Base-by-base conservation (phyloP, 2,329 filamentous ascomycete genomes). In the Xylaria sp. region DNA sequence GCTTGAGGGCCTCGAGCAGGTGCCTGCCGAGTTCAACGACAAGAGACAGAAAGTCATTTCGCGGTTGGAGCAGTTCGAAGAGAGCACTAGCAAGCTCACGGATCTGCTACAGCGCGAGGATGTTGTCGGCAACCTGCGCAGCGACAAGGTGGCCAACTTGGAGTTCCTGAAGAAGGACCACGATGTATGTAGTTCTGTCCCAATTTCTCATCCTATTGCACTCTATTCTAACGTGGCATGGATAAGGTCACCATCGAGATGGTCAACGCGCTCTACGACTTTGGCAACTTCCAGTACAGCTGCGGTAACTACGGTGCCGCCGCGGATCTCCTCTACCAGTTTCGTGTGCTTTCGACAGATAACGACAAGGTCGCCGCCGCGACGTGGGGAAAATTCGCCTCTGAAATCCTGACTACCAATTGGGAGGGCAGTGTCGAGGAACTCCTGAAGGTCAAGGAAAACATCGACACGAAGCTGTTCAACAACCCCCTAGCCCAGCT, bases 71-170 rank as follows among this genome's bases (percentile, higher is more conserved):
- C 85, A 89, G 73, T 91, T 89, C 72, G 89, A 93, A 77, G 86
- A 94, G 71, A 90, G 92, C 72, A 96, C 90, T 61, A 86, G 84
- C 76, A 93, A 92, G 80, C 92, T 99, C 67, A 88, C 88, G 61
- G 89, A 91, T 69, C 81, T 99, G 56, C 78, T 99, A 68, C 89
- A 88, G 57, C 87, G 94, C 70, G 90, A 96, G 70, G 90, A 91
- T 63, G 94, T 99, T 41, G 89, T 97, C 63, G 89, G 87, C 64
- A 92, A 93, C 71, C 82, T 99, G 70, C 84, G 94, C 66, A 94
- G 90, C 73, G 94, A 99, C 83, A 99, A 99, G 83, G 91, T 92
- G 71, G 92, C 93, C 77, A 99, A 99, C 81, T 88, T 99, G 87
- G 91, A 93, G 74, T 99, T 93, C 74, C 78, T 99, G 63, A 96